phyloP scores from a whole-genome alignment of 2,329 filamentous ascomycete genomes.

The Plectosphaerella plurivora region DNA sequence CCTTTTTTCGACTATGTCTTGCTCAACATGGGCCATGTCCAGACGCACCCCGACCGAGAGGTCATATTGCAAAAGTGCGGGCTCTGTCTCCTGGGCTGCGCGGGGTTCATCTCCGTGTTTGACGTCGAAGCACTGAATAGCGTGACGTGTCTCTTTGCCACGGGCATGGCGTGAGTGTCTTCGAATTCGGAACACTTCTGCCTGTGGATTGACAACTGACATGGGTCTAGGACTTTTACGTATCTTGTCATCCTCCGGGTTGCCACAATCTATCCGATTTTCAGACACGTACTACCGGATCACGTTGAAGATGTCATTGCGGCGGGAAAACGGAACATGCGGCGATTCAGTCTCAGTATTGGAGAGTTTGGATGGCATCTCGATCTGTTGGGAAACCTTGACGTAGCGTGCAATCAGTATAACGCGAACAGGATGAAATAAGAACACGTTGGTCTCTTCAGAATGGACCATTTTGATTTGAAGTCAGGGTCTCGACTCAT shows the following conservation, averaged over 20 bases:
- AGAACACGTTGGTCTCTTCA: no score
- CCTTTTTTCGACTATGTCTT: constrained; percentile 22
- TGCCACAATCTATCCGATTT: constrained; percentile 10
- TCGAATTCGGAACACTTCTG: not conserved
- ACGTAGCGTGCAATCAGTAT: not conserved
- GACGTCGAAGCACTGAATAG: constrained; percentile 17
- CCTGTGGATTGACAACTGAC: no score
- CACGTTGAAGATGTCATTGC: constrained; percentile 14
- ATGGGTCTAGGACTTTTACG: constrained; percentile 16
- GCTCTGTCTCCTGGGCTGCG: constrained; percentile 18
- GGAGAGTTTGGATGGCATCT: constrained; percentile 17
- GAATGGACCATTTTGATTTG: no score
- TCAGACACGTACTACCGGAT: constrained; percentile 10
- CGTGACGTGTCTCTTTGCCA: constrained; percentile 20
- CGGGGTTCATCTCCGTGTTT: constrained; percentile 22
- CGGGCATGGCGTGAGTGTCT: constrained; percentile 22
- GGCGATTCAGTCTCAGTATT: constrained; percentile 15
- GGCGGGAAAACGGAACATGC: constrained; percentile 13
- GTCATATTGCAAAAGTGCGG: constrained; percentile 15
- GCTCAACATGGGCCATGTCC: constrained; percentile 17
- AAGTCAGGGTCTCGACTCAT: no score
- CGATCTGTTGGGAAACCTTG: constrained; percentile 11
- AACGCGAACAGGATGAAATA: no score
- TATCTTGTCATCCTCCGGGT: constrained; percentile 18
- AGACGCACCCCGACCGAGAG: constrained; percentile 15